phyloP scores from a whole-genome alignment of 805 yeast genomes.

The Millerozyma miso region DNA sequence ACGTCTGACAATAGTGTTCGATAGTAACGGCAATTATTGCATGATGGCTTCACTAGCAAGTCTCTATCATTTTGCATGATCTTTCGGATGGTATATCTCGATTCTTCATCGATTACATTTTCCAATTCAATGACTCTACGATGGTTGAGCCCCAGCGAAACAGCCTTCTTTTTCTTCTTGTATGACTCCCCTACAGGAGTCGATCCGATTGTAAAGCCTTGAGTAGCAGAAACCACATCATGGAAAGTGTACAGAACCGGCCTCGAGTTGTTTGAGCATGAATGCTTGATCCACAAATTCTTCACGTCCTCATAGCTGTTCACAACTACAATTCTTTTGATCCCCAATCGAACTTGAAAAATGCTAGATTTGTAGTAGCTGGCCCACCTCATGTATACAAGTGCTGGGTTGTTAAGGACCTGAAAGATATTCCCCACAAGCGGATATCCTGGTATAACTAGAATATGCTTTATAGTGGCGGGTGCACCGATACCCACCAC shows the following conservation, averaged over 20 bases:
- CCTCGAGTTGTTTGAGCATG: slow-evolving; percentile 58
- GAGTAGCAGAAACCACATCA: slow-evolving; percentile 48
- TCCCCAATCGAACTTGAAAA: slow-evolving; percentile 64
- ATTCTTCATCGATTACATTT: slow-evolving; percentile 35
- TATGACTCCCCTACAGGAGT: slow-evolving; percentile 54
- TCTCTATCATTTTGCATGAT: slow-evolving; percentile 9
- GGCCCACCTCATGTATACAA: slow-evolving; percentile 43
- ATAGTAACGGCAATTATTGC: slow-evolving; percentile 10
- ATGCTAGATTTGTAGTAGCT: slow-evolving; percentile 37
- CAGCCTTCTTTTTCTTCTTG: slow-evolving; percentile 43
- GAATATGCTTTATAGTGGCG: slow-evolving; percentile 31
- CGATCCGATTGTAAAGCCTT: slow-evolving; percentile 61
- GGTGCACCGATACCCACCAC: slow-evolving; percentile 16
- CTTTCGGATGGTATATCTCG: slow-evolving; percentile 19
- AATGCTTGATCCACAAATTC: slow-evolving; percentile 46
- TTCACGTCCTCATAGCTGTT: slow-evolving; percentile 55
- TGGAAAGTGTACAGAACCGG: slow-evolving; percentile 70
- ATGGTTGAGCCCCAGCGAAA: slow-evolving; percentile 42
- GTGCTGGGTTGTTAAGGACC: slow-evolving; percentile 46
- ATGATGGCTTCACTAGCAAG: slow-evolving; percentile 16
- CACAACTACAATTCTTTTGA: slow-evolving; percentile 55
- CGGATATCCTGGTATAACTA: slow-evolving; percentile 45
- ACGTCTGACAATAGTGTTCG: slow-evolving; percentile 23
- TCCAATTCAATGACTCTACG: slow-evolving; percentile 28
- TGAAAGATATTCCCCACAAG: slow-evolving; percentile 48